Percentiles rank a stretch among this genome's conserved stretches.
Conservation (phyloP, 2,329 filamentous ascomycete genomes). For the Colletotrichum eremochloae region DNA sequence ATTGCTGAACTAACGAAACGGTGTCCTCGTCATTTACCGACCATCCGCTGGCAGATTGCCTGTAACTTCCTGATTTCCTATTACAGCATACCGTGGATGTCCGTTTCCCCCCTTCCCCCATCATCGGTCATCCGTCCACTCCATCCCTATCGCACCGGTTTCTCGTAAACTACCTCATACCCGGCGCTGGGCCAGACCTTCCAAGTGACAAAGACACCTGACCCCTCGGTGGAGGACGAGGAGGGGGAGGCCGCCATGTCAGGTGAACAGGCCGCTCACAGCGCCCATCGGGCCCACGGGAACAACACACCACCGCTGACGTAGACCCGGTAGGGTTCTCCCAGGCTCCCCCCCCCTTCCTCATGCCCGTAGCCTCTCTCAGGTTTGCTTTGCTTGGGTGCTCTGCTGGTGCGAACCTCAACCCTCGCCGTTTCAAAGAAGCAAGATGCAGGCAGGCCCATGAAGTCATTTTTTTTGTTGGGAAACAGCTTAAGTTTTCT, state of each 20-base stretch:
- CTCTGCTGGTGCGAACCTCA: slow-evolving; percentile 15
- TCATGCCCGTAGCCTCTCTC: slow-evolving; percentile 20
- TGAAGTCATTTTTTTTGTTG: slow-evolving; percentile 30
- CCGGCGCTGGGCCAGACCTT: slow-evolving; percentile 25
- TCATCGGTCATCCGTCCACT: slow-evolving; percentile 35
- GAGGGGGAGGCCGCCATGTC: slow-evolving; percentile 31
- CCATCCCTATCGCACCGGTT: slow-evolving; percentile 33
- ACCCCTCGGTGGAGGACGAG: slow-evolving; percentile 39
- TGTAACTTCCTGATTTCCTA: slow-evolving; percentile 6
- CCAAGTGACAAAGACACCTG: slow-evolving; percentile 41
- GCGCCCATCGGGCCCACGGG: slow-evolving; percentile 37
- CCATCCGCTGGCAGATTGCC: slow-evolving; percentile 15
- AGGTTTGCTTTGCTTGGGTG: not conserved
- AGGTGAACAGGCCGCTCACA: slow-evolving; percentile 41
- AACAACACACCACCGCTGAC: slow-evolving; percentile 41
- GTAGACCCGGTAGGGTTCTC: slow-evolving; percentile 31
- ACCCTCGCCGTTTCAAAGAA: slow-evolving; percentile 36
- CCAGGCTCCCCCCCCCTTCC: slow-evolving; percentile 13
- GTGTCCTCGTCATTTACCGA: slow-evolving; percentile 12
- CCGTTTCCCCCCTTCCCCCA: slow-evolving; percentile 19
- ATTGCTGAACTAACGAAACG: slow-evolving; percentile 31
- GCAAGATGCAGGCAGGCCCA: slow-evolving; percentile 11
- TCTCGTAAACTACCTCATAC: slow-evolving; percentile 30
- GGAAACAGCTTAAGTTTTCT: slow-evolving; percentile 4
- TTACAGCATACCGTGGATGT: slow-evolving; percentile 25